phyloP scores from a whole-genome alignment of 208 protist genomes.

The Angomonas deanei region DNA sequence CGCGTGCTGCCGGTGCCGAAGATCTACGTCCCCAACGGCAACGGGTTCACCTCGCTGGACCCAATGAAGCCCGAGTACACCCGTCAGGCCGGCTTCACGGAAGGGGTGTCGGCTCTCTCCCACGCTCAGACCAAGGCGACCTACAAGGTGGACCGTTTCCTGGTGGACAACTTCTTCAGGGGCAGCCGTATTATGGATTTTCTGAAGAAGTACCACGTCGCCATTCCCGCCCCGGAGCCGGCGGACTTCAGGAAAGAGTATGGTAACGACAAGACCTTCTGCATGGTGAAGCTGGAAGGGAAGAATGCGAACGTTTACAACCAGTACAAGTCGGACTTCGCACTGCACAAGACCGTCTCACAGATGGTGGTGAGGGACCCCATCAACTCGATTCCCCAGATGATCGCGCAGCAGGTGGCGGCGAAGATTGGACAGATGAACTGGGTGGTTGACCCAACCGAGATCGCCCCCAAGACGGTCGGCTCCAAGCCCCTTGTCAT shows the following conservation, averaged over 20 bases:
- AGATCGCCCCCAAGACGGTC: conserved; percentile 13
- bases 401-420: conserved; percentile 49
- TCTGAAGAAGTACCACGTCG: conserved; percentile 31
- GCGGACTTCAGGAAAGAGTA: not conserved
- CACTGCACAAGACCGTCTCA: conserved; percentile 17
- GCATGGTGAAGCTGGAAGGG: conserved; percentile 24
- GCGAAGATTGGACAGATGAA: conserved; percentile 46
- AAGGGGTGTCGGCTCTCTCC: conserved; percentile 18
- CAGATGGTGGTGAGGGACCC: conserved; percentile 41
- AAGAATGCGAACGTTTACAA: conserved; percentile 24
- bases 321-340: conserved; percentile 23
- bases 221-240: conserved; percentile 11
- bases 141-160: conserved; percentile 12
- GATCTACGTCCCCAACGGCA: conserved; percentile 31
- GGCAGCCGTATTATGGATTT: not conserved
- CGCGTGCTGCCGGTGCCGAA: conserved; percentile 27
- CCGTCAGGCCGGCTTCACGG: conserved; percentile 44
- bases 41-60: conserved; percentile 17
- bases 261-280: conserved; percentile 9
- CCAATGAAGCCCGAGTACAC: conserved; percentile 17
- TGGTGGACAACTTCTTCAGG: conserved; percentile 29
- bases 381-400: conserved; percentile 24
- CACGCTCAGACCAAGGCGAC: conserved; percentile 9
- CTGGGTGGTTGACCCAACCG: conserved; percentile 26
- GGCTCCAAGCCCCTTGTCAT: conserved; percentile 20